Evolutionary conservation across 208 protist species (phyloP), one percentile per base, ranked within the genome.

Genomic region (Crithidia bombi): DNA sequence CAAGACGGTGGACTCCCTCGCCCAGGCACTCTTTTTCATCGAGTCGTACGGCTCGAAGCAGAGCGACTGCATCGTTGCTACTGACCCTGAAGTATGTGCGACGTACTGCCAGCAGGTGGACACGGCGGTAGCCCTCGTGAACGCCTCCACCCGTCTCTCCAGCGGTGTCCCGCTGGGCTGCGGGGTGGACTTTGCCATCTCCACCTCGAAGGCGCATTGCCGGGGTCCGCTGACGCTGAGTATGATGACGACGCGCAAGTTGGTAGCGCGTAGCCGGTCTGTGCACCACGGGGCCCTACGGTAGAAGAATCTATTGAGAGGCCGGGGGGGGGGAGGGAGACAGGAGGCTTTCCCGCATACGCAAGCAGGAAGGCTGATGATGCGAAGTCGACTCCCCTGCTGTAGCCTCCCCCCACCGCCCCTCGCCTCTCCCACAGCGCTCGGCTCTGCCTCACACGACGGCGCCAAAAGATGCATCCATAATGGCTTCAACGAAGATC

Each of bases 21-120:
- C 73, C 11, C 78, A 86, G 64, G 78, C 70, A 25, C 47, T 86
- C 28, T 78, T 84, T 39, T 89, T 89, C 59, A 68, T 86, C n/a
- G 81, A 86, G 43, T 62, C 83, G 7, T 89, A 82, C 65, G 84
- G 84, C 28, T 84, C 80, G 23, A 77, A 78, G 59, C 84, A 89
- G 61, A 78, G 67, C 28, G 84, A 89, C 57, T 80, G 78, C 52
- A 79, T 89, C 51, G 73, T 89, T 17, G 76, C 84, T 19, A 80
- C 66, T 28, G 81, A 89, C 36, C 50, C 70, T 28, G 55, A 30
- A 39, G 75, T 69, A 41, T 89, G 69, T 66, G 47, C 55, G 46
- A 66, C 58, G 38, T 86, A 75, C 63, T 84, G 73, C 66, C 44
- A 44, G 32, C 75, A 66, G 39, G 81, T 83, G 11, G 81, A 89